phyloP scores from a whole-genome alignment of 2,329 filamentous ascomycete genomes.

The Curvularia verruculosa region DNA sequence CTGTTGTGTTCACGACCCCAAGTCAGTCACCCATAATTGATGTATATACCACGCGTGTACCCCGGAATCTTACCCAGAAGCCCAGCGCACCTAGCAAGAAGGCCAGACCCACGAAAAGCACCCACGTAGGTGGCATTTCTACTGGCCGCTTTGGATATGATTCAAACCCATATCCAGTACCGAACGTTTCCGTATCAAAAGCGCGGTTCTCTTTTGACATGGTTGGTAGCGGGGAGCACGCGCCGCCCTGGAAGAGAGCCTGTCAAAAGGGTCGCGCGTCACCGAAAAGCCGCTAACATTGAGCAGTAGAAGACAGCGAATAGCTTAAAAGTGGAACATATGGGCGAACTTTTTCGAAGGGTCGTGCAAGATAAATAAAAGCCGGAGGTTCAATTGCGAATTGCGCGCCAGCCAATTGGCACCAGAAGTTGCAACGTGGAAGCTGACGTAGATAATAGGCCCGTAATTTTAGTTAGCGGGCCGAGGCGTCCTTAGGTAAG shows the following conservation, averaged over 20 bases:
- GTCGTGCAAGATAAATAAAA: neutral
- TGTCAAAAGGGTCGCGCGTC: slow-evolving; percentile 19
- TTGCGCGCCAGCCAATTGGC: slow-evolving; percentile 33
- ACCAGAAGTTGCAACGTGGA: slow-evolving; percentile 47
- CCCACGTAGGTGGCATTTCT: slow-evolving; percentile 44
- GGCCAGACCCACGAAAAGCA: slow-evolving; percentile 32
- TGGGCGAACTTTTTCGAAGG: neutral
- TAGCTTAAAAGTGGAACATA: neutral
- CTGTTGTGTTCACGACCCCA: slow-evolving; percentile 49
- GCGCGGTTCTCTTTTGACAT: slow-evolving; percentile 34
- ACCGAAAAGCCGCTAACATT: slow-evolving; percentile 32
- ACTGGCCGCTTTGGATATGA: slow-evolving; percentile 28
- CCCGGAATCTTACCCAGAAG: slow-evolving; percentile 36
- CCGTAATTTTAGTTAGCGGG: slow-evolving; percentile 1
- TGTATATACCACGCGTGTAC: neutral
- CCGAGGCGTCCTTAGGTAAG: slow-evolving; percentile 12
- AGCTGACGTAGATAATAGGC: slow-evolving; percentile 24
- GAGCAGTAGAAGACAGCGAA: neutral
- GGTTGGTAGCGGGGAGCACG: slow-evolving; percentile 8
- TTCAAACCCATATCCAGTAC: slow-evolving; percentile 37
- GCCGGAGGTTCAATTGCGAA: neutral
- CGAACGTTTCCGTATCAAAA: slow-evolving; percentile 32
- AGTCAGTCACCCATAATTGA: slow-evolving; percentile 4
- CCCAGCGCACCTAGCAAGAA: slow-evolving; percentile 33
- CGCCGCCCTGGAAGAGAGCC: neutral